Evolutionary conservation across 352 stramenopile species (phyloP), one percentile per base, ranked within the genome.

Genomic region (Pythium monospermum): DNA sequence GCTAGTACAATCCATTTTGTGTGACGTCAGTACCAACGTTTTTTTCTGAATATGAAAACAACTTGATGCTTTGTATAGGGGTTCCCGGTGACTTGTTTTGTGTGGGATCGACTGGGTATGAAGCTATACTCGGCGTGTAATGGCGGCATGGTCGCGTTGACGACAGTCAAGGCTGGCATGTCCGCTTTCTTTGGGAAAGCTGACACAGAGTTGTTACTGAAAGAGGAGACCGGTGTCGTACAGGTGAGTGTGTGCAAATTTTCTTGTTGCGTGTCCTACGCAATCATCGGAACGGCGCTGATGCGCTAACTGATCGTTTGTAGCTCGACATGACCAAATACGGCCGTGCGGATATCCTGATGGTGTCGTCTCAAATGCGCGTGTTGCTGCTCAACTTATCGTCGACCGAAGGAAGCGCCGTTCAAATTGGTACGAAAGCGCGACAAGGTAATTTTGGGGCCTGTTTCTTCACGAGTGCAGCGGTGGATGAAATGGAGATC

Each of bases 81-180:
- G 2, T 91, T 91, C 32, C 70, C 79, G 6, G 68, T 94, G 38
- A 91, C 79, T 2, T 88, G 73, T 49, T 88, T 94, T 35, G 36
- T 94, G 28, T 94, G 83, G 83, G 82, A 94, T 54, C 73, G 66
- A 33, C 59, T 64, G 6, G 78, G 83, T 8, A 48, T 69, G 25
- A 74, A 83, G 18, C 66, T 94, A n/a, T 93, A 87, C 43, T 91
- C 83, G 12, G 82, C 81, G 0, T 94, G 82, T 38, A 87, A 88
- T 47, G 80, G 72, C 6, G 83, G 83, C 0, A 81, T 81, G 27
- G 82, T 94, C 4, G 85, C 70, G 18, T 80, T 87, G 46, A 94
- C 83, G 0, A 78, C 84, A 27, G 49, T 94, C 19, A 76, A 82
- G 12, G 79, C 78, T 18, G 83, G 83, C 19, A 78, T 94, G 66